Base-by-base conservation (phyloP, 257 asterid genomes). In the Craterostigma plantagineum region DNA sequence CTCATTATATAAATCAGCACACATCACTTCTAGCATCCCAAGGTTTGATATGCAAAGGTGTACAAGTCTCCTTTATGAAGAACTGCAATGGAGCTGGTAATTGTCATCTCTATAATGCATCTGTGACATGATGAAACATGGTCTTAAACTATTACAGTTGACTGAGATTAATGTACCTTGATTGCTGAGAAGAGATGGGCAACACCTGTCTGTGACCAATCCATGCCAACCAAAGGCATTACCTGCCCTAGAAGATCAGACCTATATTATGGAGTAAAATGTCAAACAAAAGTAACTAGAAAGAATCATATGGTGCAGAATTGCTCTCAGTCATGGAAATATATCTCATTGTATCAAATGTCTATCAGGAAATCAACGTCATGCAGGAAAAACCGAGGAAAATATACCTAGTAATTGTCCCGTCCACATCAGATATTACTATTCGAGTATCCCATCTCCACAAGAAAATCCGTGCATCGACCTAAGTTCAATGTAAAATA, bases 141-240 rank as follows among this genome's bases (percentile, higher is more conserved):
- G 13, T 39, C 51, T 14, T 35, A 11, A 33, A 56, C 43, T 12
- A 53, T 43, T 27, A 39, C 16, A 46, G 33, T 7, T 33, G 33
- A 12, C 18, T 42, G 52, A 45, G 43, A 16, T 30, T 18, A 57
- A 48, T 49, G 34, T 47, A 87, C 98, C 95, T 83, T 83, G 72
- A 90, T 83, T 50, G 98, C 92, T n/a, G 98, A 69, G 65, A 87
- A 87, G 56, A 87, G 90, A 76, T 87, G 73, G 4, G 87, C 75
- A 43, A 90, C 99, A 43, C 95, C 95, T 33, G 78, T 71, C 59
- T 90, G 95, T 8, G 87, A 79, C 99, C 99, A 90, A 69, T 90
- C 99, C 67, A 76, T 72, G 48, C 99, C 99, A 47, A 90, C 94
- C 81, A 61, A 74, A 43, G 99, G 99, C 99, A 90, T 90, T 54